A percentile compares a stretch with the other conserved stretches of the same genome.
Evolutionary conservation across 768 basidiomycete species (phyloP).

Genomic region (Lactarius trivialis): DNA sequence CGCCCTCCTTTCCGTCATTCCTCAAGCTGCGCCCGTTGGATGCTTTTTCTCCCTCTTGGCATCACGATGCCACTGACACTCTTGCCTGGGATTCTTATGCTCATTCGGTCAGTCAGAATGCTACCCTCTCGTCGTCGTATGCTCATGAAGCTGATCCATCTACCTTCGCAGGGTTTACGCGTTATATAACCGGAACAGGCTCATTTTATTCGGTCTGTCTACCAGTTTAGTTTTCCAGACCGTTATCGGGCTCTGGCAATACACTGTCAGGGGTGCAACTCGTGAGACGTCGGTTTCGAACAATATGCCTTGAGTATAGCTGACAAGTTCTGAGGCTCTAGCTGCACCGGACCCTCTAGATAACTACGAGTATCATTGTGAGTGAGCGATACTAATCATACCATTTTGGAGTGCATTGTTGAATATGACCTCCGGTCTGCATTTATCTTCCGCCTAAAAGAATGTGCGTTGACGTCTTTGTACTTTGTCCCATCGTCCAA

Average conservation of each 20-base stretch:
- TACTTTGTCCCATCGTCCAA: neutral
- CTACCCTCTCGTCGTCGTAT: neutral
- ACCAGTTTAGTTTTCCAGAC: conserved; percentile 14
- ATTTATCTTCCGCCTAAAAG: conserved; percentile 19
- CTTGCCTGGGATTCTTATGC: conserved; percentile 21
- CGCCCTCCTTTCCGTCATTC: neutral
- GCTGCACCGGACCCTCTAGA: conserved; percentile 20
- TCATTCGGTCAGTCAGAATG: conserved; percentile 15
- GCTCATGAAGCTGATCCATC: neutral
- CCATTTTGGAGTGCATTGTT: neutral
- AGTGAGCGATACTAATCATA: neutral
- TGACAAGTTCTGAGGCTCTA: neutral
- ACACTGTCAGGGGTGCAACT: conserved; percentile 12
- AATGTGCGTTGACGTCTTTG: conserved; percentile 6
- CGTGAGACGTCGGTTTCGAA: conserved; percentile 2
- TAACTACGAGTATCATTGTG: conserved; percentile 22
- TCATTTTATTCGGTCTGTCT: conserved; percentile 15
- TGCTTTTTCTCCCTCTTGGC: conserved; percentile 21
- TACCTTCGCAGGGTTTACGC: conserved; percentile 18
- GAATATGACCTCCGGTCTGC: conserved; percentile 15
- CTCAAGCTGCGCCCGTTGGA: conserved; percentile 19
- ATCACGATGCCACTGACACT: conserved; percentile 19
- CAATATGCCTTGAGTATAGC: neutral
- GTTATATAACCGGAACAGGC: conserved; percentile 19
- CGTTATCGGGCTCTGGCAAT: conserved; percentile 19